phyloP scores from a whole-genome alignment of 2,329 filamentous ascomycete genomes.

The Xylogone sp. region DNA sequence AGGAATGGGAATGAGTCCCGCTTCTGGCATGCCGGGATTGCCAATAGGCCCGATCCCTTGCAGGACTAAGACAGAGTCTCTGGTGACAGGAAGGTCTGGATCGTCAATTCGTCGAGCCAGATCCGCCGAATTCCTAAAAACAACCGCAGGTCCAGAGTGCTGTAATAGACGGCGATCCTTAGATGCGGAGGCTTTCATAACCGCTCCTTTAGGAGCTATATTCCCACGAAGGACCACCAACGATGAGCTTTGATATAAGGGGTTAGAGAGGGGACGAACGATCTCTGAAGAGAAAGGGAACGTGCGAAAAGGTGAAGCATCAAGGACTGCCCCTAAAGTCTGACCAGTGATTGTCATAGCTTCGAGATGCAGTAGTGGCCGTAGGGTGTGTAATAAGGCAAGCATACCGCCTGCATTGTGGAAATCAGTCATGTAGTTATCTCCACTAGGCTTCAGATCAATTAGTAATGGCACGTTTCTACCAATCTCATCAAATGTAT shows the following conservation, averaged over 20 bases:
- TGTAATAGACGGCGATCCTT: conserved; percentile 40
- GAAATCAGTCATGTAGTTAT: conserved; percentile 52
- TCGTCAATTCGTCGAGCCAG: conserved; percentile 42
- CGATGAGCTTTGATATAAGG: conserved; percentile 40
- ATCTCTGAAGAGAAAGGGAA: conserved; percentile 38
- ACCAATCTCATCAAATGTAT: conserved; percentile 45
- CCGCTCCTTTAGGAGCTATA: conserved; percentile 42
- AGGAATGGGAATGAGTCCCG: conserved; percentile 46
- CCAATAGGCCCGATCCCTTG: conserved; percentile 47
- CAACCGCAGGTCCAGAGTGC: conserved; percentile 41
- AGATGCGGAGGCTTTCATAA: conserved; percentile 47
- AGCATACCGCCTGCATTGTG: conserved; percentile 50
- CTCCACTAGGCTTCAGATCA: conserved; percentile 49
- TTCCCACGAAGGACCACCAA: conserved; percentile 43
- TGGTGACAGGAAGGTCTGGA: conserved; percentile 37
- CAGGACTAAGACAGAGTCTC: conserved; percentile 42
- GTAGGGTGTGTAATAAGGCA: conserved; percentile 40
- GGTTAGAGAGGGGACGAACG: conserved; percentile 39
- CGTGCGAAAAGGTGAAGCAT: conserved; percentile 35
- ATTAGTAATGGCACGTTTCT: conserved; percentile 41
- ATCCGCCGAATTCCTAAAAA: conserved; percentile 44
- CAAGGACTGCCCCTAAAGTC: conserved; percentile 42
- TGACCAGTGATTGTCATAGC: conserved; percentile 43
- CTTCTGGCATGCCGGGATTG: conserved; percentile 50
- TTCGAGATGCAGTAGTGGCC: conserved; percentile 40